phyloP scores from a whole-genome alignment of 202 grass and related monocot species.

The Eragrostis tef region DNA sequence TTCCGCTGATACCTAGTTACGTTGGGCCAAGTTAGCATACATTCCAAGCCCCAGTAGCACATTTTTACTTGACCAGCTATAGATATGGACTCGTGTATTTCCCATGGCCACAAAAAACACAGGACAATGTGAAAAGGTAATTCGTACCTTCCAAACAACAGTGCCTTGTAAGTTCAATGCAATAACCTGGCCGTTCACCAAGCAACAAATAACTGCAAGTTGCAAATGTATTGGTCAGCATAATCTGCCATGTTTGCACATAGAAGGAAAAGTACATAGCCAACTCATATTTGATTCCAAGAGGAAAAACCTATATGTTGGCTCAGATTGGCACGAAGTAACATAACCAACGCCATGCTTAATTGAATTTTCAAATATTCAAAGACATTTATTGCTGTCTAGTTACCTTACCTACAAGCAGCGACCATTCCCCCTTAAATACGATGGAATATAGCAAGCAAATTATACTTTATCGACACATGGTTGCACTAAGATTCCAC shows the following conservation, averaged over 20 bases:
- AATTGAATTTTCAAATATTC: background rate
- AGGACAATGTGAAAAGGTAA: background rate
- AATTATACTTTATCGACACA: background rate
- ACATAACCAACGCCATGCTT: background rate
- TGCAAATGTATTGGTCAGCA: constrained; percentile 35
- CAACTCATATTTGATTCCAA: background rate
- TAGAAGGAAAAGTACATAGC: constrained; percentile 5
- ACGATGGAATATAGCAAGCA: constrained; percentile 10
- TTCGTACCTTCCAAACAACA: constrained; percentile 79
- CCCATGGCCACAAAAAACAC: constrained; percentile 15
- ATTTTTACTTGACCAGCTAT: background rate
- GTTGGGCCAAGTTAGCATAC: background rate
- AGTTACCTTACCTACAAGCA: background rate
- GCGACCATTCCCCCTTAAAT: constrained; percentile 21
- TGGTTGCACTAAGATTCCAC: constrained; percentile 17
- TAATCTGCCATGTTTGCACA: background rate
- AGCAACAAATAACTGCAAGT: constrained; percentile 83
- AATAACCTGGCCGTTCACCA: constrained; percentile 83
- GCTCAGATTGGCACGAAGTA: background rate
- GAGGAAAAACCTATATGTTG: background rate
- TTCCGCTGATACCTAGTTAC: background rate
- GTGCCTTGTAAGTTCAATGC: constrained; percentile 63
- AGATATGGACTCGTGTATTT: background rate
- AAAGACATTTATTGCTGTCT: background rate
- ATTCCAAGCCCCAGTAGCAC: background rate